Conservation (phyloP, 139 green algal genomes). For the Deuterostichococcus epilithicus region DNA sequence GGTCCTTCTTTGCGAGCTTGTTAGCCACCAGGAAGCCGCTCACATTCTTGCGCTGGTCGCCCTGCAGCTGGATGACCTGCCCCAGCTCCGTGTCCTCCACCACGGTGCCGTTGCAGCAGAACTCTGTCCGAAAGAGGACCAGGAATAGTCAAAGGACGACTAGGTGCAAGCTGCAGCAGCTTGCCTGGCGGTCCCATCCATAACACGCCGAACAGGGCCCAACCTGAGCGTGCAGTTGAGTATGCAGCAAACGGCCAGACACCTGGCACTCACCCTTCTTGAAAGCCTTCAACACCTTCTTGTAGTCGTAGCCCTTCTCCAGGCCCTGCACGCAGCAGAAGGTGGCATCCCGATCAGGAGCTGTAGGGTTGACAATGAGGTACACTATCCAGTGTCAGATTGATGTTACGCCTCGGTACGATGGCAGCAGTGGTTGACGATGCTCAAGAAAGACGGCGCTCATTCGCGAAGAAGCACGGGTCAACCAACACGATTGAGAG, state of each 20-base stretch:
- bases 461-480: no score
- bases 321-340: constrained; percentile 68
- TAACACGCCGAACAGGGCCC: no score
- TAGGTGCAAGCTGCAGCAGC: background rate
- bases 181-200: background rate
- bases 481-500: no score
- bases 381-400: no score
- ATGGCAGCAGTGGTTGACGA: no score
- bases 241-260: no score
- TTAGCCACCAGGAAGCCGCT: constrained; percentile 83
- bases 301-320: constrained; percentile 91
- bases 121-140: constrained; percentile 59
- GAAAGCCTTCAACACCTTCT: constrained; percentile 98
- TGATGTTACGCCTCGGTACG: no score
- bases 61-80: constrained; percentile 96
- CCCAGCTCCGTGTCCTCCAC: constrained; percentile 95
- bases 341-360: background rate
- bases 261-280: constrained; percentile 94
- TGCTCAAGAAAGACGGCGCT: no score
- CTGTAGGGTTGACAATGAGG: no score
- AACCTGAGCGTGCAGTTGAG: no score
- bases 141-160: background rate
- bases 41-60: constrained; percentile 99
- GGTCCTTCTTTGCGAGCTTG: constrained; percentile 96
- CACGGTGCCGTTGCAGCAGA: constrained; percentile 98